Conservation (phyloP, 768 basidiomycete species). For the Amanita phalloides region DNA sequence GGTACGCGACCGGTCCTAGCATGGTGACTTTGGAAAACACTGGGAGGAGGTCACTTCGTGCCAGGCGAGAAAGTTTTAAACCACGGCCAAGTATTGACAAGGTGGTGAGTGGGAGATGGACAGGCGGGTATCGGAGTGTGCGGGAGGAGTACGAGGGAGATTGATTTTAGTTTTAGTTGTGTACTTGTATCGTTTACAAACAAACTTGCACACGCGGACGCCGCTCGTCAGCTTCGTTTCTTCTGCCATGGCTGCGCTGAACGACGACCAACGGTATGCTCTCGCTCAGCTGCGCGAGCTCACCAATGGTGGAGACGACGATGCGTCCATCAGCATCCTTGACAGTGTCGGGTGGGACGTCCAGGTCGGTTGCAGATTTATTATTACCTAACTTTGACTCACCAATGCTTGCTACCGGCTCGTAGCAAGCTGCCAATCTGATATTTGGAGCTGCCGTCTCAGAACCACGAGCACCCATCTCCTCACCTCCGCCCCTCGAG, state of each 20-base stretch:
- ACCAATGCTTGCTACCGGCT: not conserved
- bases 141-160: constrained; percentile 41
- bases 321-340: constrained; percentile 50
- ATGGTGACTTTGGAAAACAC: constrained; percentile 23
- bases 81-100: constrained; percentile 67
- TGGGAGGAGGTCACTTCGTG: constrained; percentile 20
- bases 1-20: constrained; percentile 14
- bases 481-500: constrained; percentile 7
- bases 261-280: constrained; percentile 19
- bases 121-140: constrained; percentile 23
- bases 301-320: constrained; percentile 49
- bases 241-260: constrained; percentile 12
- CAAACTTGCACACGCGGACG: constrained; percentile 3
- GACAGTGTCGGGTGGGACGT: constrained; percentile 63
- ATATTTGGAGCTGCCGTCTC: constrained; percentile 33
- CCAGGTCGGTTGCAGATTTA: constrained; percentile 26
- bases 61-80: constrained; percentile 63
- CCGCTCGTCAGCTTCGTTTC: not conserved
- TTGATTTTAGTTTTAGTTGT: constrained; percentile 6
- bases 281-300: constrained; percentile 43
- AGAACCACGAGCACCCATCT: constrained; percentile 9
- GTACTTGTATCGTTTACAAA: constrained; percentile 1
- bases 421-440: constrained; percentile 47
- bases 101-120: constrained; percentile 17
- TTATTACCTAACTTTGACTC: not conserved